Evolutionary conservation across 2,329 filamentous ascomycete species (phyloP), one percentile per base, ranked within the genome.

Genomic region (Cytospora piceae): DNA sequence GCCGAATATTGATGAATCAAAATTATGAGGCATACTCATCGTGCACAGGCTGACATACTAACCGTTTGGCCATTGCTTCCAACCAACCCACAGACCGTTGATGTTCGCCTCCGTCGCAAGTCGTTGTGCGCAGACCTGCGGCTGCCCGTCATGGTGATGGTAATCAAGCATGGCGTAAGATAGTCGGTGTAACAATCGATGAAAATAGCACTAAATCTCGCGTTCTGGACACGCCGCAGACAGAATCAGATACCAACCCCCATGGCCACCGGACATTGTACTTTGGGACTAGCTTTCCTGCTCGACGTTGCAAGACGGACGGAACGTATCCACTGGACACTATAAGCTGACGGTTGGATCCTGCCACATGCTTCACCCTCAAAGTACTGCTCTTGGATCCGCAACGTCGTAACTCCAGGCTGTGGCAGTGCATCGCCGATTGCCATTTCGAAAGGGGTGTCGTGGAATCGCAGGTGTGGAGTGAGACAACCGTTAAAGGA

Each of bases 171-270:
- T 63, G 24, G 53, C 31, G 34, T 39, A 55, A 52, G 17, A 55
- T 56, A 66, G 64, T 66, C 64, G 55, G 59, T 58, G 64, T 63
- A 39, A 56, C 22, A 4, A 34, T 52, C 3, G 42, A 14, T 7
- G 32, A 37, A 22, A 37, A 15, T 34, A 27, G 29, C 52, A 11
- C 29, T 37, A 49, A 12, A 3, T 46, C 29, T 42, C 34, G 31
- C 34, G 39, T 15, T 34, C n/a, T 49, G 53, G 37, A 46, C 29
- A 56, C 51, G 54, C 32, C 32, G 24, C 31, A 37, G n/a, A 32
- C 52, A 62, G 32, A 14, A 12, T 14, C 52, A 27, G 2, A 24
- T 49, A 49, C 46, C 46, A 24, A 5, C 9, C n/a, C 9, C 20
- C 20, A n/a, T 46, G 42, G 42, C 20, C 46, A 12, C 22, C 20